Percentiles rank a stretch among this genome's conserved stretches.
Evolutionary conservation across 495 filamentous ascomycete species (phyloP).

Genomic region (Tuber aestivum): DNA sequence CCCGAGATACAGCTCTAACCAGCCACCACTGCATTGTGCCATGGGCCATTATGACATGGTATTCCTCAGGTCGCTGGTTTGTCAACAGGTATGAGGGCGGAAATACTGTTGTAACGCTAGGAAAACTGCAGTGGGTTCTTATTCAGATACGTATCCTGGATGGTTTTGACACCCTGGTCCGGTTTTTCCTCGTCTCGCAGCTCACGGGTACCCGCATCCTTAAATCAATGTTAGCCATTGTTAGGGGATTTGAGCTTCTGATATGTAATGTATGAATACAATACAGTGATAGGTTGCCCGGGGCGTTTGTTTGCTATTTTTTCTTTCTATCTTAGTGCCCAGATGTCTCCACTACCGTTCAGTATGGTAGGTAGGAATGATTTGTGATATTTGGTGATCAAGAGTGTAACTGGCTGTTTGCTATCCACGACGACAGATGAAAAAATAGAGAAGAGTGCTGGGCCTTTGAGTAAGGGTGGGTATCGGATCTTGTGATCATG

Average conservation of each 20-base stretch:
- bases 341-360: not conserved
- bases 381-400: not conserved
- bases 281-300: not conserved
- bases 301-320: not conserved
- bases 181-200: not conserved
- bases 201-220: not conserved
- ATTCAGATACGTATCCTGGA: not conserved
- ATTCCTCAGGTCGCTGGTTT: not conserved
- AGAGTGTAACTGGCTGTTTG: not conserved
- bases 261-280: not conserved
- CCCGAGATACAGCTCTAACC: not conserved
- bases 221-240: not conserved
- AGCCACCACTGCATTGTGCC: not conserved
- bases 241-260: not conserved
- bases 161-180: not conserved
- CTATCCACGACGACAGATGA: not conserved
- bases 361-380: not conserved
- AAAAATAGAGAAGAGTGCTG: not conserved
- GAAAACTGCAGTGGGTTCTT: not conserved
- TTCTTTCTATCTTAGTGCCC: not conserved
- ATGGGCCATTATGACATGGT: not conserved
- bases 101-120: not conserved
- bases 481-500: not conserved
- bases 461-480: not conserved
- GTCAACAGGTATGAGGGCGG: not conserved